These are phyloP conservation scores for Cutaneotrichosporon sp. DNA, from an alignment of 1,284 basidiomycete species.

Conservation along the genomic window DNA sequence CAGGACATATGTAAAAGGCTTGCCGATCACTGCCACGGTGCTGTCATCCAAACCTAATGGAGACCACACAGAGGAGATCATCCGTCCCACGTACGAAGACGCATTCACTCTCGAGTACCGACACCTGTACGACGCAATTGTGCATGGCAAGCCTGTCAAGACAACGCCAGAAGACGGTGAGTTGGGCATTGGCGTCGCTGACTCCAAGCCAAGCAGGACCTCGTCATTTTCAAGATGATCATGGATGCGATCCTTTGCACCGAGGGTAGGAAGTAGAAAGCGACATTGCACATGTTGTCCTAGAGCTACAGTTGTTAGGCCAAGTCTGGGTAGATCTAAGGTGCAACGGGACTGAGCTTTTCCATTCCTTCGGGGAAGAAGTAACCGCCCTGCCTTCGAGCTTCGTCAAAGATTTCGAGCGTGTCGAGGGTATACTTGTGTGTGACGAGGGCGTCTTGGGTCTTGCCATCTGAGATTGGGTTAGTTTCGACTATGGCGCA, in stretches of 20 bases:
- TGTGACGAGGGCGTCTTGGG: conserved; percentile 37
- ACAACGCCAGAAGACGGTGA: conserved; percentile 31
- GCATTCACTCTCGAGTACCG: conserved; percentile 46
- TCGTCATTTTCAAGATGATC: conserved; percentile 45
- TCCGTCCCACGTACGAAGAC: conserved; percentile 48
- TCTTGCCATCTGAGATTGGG: conserved; percentile 29
- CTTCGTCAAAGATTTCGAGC: conserved; percentile 46
- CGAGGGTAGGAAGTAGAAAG: background rate
- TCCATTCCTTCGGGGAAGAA: conserved; percentile 42
- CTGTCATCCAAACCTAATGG: conserved; percentile 35
- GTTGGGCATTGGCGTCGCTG: background rate
- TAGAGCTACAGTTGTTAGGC: too few species aligned
- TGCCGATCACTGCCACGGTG: conserved; percentile 45
- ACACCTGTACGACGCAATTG: conserved; percentile 36
- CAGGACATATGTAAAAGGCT: conserved; percentile 48
- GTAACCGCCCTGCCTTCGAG: conserved; percentile 42
- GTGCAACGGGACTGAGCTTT: conserved; percentile 21
- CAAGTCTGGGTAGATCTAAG: too few species aligned
- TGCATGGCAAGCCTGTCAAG: conserved; percentile 32
- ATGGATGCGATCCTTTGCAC: conserved; percentile 18
- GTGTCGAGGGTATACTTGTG: conserved; percentile 40
- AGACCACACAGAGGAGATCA: conserved; percentile 31
- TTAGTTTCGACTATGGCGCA: background rate
- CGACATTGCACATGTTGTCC: too few species aligned
- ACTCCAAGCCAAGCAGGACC: conserved; percentile 36